Evolutionary conservation across 768 basidiomycete genomes (phyloP).

Genomic region (Guyanaporus albipodus): DNA sequence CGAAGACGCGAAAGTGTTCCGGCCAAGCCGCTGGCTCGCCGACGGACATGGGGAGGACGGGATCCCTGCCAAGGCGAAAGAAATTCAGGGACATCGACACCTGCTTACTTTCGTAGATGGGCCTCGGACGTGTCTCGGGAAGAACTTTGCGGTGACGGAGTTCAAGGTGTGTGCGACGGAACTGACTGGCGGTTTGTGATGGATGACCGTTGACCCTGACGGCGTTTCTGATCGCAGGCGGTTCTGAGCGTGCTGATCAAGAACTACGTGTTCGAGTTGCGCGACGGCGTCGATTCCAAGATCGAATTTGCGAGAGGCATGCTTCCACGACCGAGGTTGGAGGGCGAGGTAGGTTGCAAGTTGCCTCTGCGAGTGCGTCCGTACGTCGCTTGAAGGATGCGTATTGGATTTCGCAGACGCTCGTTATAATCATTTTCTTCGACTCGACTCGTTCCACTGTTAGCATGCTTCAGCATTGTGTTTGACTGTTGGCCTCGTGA

Average conservation of each 20-base stretch:
- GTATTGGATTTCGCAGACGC: too few species aligned
- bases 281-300: conserved; percentile 37
- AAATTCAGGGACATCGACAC: conserved; percentile 46
- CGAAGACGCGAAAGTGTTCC: conserved; percentile 49
- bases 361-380: conserved; percentile 18
- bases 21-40: conserved; percentile 64
- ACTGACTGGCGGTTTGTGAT: too few species aligned
- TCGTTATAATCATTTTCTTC: too few species aligned
- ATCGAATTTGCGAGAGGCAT: conserved; percentile 25
- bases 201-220: background rate
- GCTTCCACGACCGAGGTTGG: conserved; percentile 34
- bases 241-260: conserved; percentile 39
- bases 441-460: too few species aligned
- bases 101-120: conserved; percentile 49
- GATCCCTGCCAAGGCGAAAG: conserved; percentile 29
- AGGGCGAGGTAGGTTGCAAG: conserved; percentile 12
- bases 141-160: conserved; percentile 40
- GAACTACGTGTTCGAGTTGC: conserved; percentile 32
- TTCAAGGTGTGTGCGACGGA: conserved; percentile 27
- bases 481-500: too few species aligned
- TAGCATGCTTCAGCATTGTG: too few species aligned
- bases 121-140: conserved; percentile 46
- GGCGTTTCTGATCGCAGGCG: conserved; percentile 26
- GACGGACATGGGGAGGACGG: conserved; percentile 21
- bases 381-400: too few species aligned